Evolutionary conservation across 2,329 filamentous ascomycete genomes (phyloP), one percentile per base, ranked within the genome.

Genomic region (Cordyceps cateniannulata): DNA sequence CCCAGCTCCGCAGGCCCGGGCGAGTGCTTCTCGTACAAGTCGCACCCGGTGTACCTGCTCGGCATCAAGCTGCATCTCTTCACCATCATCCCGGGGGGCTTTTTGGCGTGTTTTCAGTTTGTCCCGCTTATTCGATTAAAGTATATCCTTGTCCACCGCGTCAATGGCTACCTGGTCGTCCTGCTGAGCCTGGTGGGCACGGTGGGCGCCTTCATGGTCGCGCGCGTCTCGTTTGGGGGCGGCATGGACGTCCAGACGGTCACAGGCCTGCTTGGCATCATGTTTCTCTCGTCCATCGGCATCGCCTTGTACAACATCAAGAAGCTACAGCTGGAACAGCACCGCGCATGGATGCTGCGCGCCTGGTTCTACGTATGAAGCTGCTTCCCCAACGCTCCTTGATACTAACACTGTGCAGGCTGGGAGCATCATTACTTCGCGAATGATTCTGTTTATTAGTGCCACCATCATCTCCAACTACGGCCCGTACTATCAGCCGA

Each of bases 261-360:
- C 1, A 65, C 79, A 0, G 78, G 77, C 0, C 50, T 78, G 0
- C 65, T 83, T 2, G 75, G 70, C 1, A 73, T 83, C 42, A 66
- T 76, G 12, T 81, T 80, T 2, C 66, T 77, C 0, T 64, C 67
- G 1, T 72, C 76, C 3, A 67, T 82, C 6, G 60, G 67, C 0
- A 66, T 85, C 42, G 79, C 83, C 0, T 78, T 77, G 40, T 72
- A 79, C 66, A 85, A 85, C 63, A 78, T 87, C 69, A 85, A 81
- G 69, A 71, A 75, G 2, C 68, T 86, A 6, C 83, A 86, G 66
- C 82, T 88, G 52, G 81, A 85, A 35, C 78, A 85, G 66, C 84
- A 86, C 62, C 76, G 84, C 1, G 80, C 81, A 3, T 86, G 83
- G 83, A 86, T 86, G 83, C 67, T 86, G n/a, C 69, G 83, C 14